Conservation (phyloP, 2,329 filamentous ascomycete genomes). For the Plenodomus lindquistii region DNA sequence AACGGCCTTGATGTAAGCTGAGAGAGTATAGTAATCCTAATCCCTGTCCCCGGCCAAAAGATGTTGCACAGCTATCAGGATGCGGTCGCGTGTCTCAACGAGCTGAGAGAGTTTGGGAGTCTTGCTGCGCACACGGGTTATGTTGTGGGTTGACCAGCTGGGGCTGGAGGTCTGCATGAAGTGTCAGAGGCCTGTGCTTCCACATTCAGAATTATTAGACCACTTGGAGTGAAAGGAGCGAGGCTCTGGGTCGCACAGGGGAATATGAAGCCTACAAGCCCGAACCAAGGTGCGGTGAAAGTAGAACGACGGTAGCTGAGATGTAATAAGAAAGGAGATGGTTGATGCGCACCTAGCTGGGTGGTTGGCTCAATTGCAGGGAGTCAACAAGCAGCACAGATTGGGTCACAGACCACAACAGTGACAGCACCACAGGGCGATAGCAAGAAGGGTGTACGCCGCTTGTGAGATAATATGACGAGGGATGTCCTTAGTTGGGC, state of each 20-base stretch:
- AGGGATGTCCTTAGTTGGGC: conserved; percentile 25
- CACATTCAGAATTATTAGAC: conserved; percentile 9
- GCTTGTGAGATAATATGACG: conserved; percentile 29
- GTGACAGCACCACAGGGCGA: conserved; percentile 17
- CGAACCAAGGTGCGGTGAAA: conserved; percentile 17
- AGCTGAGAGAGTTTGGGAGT: conserved; percentile 8
- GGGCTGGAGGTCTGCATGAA: not conserved
- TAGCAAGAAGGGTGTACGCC: conserved; percentile 25
- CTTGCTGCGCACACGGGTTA: conserved; percentile 30
- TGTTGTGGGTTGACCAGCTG: conserved; percentile 9
- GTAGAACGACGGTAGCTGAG: conserved; percentile 8
- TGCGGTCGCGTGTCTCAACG: not conserved
- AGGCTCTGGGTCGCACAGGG: conserved; percentile 9
- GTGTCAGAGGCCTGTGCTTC: conserved; percentile 29
- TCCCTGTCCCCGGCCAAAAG: conserved; percentile 31
- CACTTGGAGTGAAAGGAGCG: conserved; percentile 12
- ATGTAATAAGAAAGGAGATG: conserved; percentile 26
- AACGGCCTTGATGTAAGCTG: conserved; percentile 19
- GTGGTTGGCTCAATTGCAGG: conserved; percentile 26
- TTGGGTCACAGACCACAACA: conserved; percentile 30
- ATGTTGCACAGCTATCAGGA: conserved; percentile 2
- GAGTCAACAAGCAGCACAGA: conserved; percentile 30
- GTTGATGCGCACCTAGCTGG: conserved; percentile 40
- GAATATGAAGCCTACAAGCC: conserved; percentile 11
- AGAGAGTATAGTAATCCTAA: conserved; percentile 24